Base-by-base conservation (phyloP, 208 protist species). In the Acanthamoeba healyi region DNA sequence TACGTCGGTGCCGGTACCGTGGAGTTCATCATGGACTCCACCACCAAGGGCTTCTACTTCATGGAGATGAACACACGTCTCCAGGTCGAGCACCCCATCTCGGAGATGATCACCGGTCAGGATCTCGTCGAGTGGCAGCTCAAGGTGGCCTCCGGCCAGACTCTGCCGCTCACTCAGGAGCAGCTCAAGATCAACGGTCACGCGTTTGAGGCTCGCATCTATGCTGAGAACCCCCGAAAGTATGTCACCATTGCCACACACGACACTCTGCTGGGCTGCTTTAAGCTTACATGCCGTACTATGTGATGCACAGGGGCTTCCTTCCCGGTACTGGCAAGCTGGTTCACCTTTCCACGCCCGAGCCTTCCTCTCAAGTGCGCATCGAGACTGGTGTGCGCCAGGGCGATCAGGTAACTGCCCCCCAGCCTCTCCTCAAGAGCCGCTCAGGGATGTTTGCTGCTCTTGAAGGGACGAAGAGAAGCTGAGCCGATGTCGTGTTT, bases 11-110 rank as follows among this genome's bases (percentile, higher is more conserved):
- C 98, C 7, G 81, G 99, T 54, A 99, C 99, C 1, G 99, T 99
- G 10, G 99, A 99, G 95, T 99, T 99, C 95, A 98, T 99, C 51
- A 96, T 99, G 0, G 98, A 99, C 92, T 74, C 97, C 26, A 7
- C 58, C 7, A 38, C 79, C 0, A 36, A 56, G 24, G n/a, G n/a
- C n/a, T 99, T 99, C 97, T 99, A 98, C 97, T 99, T 99, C 90
- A 98, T 99, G 96, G 99, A 99, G 94, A 99, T 99, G 98, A 99
- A 99, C 95, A 99, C 99, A 24, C 97, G 99, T 44, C 97, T 99
- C 36, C 99, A 97, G 86, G 97, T 98, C n/a, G 97, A 98, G 94
- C 97, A 98, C 96, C 98, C 97, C 0, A 94, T 98, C 14, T 97
- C 97, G 0, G 97, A 98, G 92, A 96, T 98, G 70, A 95, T 98